Conservation (phyloP, 441 rosid species). For the Flueggea neowawraea region DNA sequence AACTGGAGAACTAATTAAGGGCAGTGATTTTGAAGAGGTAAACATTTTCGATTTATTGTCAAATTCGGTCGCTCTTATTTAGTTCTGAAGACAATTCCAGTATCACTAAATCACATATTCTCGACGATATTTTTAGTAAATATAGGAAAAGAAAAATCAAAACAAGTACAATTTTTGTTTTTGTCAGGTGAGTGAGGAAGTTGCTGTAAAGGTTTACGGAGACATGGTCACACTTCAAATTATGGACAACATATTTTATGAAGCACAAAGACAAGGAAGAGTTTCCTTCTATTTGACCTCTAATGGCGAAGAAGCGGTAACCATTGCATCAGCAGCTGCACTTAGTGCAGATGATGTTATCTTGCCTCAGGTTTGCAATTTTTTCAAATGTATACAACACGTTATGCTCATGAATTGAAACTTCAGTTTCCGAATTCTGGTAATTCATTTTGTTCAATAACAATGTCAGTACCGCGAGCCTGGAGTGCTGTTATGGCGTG, state of each 20-base stretch:
- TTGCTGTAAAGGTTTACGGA: conserved; percentile 56
- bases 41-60: too few species aligned
- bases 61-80: too few species aligned
- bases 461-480: conserved; percentile 62
- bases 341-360: conserved; percentile 50
- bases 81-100: too few species aligned
- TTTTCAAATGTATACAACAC: too few species aligned
- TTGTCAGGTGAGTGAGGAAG: conserved; percentile 46
- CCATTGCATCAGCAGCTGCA: conserved; percentile 77
- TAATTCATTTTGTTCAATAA: background rate
- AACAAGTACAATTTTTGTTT: background rate
- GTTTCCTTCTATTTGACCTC: conserved; percentile 64
- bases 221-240: conserved; percentile 68
- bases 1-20: conserved; percentile 29
- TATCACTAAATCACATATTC: too few species aligned
- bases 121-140: too few species aligned
- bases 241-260: conserved; percentile 67
- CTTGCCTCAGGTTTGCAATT: conserved; percentile 49
- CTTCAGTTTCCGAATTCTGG: background rate
- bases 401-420: background rate
- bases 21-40: conserved; percentile 41
- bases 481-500: conserved; percentile 73
- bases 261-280: conserved; percentile 84
- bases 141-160: too few species aligned
- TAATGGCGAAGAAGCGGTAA: conserved; percentile 71